Percentiles rank a stretch among this genome's conserved stretches.
phyloP scores from a whole-genome alignment of 805 yeast genomes.

The Candida glaebosa region DNA sequence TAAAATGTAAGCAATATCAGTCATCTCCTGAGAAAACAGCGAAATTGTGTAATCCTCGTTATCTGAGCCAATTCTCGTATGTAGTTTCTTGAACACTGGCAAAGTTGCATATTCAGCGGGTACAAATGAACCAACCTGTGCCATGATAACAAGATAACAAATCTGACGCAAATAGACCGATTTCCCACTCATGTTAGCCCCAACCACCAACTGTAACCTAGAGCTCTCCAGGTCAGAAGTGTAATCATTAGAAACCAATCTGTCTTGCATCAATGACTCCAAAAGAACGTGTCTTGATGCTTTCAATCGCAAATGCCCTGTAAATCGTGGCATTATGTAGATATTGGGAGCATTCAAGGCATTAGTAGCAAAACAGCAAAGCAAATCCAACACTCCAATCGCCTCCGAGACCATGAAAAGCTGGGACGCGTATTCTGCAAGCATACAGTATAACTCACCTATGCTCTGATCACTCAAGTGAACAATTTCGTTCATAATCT shows the following conservation, averaged over 20 bases:
- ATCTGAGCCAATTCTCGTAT: slow-evolving; percentile 38
- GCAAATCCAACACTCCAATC: slow-evolving; percentile 28
- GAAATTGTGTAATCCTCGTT: slow-evolving; percentile 32
- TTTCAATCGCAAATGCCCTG: slow-evolving; percentile 25
- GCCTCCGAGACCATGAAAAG: slow-evolving; percentile 11
- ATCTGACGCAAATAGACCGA: slow-evolving; percentile 54
- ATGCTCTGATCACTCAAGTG: slow-evolving; percentile 40
- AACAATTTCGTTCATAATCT: slow-evolving; percentile 38
- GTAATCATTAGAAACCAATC: slow-evolving; percentile 39
- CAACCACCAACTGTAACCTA: slow-evolving; percentile 49
- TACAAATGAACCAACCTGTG: slow-evolving; percentile 55
- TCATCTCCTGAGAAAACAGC: slow-evolving; percentile 46
- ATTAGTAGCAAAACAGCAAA: slow-evolving; percentile 25
- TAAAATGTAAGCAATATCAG: slow-evolving; percentile 44
- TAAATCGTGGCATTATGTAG: slow-evolving; percentile 33
- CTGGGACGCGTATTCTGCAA: slow-evolving; percentile 6
- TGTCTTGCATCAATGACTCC: slow-evolving; percentile 20
- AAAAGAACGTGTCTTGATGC: slow-evolving; percentile 42
- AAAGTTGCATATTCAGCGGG: slow-evolving; percentile 44
- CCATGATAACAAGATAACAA: slow-evolving; percentile 47
- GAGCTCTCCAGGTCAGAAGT: slow-evolving; percentile 31
- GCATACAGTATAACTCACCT: slow-evolving; percentile 13
- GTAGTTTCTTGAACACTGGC: slow-evolving; percentile 36
- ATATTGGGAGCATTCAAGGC: slow-evolving; percentile 11
- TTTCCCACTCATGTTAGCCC: slow-evolving; percentile 64